These are phyloP conservation scores for Boletus mariae DNA, from an alignment of 1,284 basidiomycete genomes.

Conservation along the genomic window DNA sequence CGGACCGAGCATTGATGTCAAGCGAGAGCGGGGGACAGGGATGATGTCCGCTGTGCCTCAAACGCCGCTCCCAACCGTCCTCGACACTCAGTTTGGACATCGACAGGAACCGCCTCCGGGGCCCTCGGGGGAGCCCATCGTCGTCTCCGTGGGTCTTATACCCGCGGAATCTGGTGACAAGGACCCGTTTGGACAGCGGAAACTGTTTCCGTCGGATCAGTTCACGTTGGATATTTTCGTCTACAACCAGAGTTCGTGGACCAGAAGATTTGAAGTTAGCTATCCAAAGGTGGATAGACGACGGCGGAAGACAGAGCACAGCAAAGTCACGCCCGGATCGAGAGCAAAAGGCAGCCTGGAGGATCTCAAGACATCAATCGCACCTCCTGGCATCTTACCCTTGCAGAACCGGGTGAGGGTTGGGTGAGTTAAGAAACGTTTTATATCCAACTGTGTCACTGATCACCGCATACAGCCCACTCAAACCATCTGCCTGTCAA, in stretches of 20 bases:
- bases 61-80: constrained; percentile 54
- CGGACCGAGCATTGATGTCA: constrained; percentile 62
- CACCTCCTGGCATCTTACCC: constrained; percentile 64
- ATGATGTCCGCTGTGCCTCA: constrained; percentile 38
- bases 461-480: constrained; percentile 48
- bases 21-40: constrained; percentile 47
- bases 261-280: constrained; percentile 72
- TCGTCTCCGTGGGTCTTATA: constrained; percentile 73
- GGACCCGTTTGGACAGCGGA: constrained; percentile 32
- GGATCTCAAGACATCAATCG: constrained; percentile 36
- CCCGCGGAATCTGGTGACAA: constrained; percentile 20
- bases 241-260: constrained; percentile 79
- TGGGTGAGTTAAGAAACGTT: constrained; percentile 50
- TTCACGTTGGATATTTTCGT: constrained; percentile 88
- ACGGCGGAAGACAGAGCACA: constrained; percentile 40
- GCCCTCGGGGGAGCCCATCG: constrained; percentile 50
- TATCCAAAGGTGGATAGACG: constrained; percentile 52
- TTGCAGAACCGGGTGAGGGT: constrained; percentile 80
- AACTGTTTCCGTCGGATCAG: constrained; percentile 67
- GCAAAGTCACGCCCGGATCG: constrained; percentile 7
- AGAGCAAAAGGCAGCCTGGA: constrained; percentile 16
- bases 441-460: constrained; percentile 3
- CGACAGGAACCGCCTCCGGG: constrained; percentile 27
- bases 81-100: constrained; percentile 31
- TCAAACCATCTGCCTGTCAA: constrained; percentile 77